Evolutionary conservation across 805 yeast genomes (phyloP), one percentile per base, ranked within the genome.

Genomic region (Torulaspora maleeae): DNA sequence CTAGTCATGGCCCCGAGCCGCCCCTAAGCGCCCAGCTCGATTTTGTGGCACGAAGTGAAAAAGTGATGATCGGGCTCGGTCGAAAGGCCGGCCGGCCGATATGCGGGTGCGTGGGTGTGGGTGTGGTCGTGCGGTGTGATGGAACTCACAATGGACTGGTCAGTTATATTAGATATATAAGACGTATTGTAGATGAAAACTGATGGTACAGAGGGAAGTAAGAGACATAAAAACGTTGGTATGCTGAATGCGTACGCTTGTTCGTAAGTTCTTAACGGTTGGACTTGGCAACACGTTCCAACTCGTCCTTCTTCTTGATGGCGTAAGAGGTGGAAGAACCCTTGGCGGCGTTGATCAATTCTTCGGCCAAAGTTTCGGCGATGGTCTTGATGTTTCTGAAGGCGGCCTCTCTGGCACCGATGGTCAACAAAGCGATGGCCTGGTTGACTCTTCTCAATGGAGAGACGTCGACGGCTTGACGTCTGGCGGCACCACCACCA

Each of bases 401-500:
- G 70, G 98, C 81, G 73, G 99, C 90, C 83, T 93, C 99, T 83
- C 99, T 93, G 59, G 93, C 96, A 84, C 99, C 99, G 69, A 86
- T 85, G 80, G 99, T 95, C 76, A 93, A 79, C 72, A 93, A 82
- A 70, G 99, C 80, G 70, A 93, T 82, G 69, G 99, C 95, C 79
- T 93, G 98, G 96, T 93, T 93, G 66, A 93, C 97, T 83, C 99
- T 91, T 86, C 99, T 90, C 75, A 93, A 83, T 72, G 99, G 99
- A 71, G 99, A 90, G 61, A 93, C 99, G 88, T 93, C 99, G 73
- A 93, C 99, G 64, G 99, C 99, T 81, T 95, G 99, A 85, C 99
- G 89, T 86, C 99, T 93, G 69, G 95, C 99, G 72, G 98, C 87
- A 86, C 99, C 99, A 70, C 97, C 90, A 72, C 97, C 90, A 79